phyloP scores from a whole-genome alignment of 257 asterid species.

The Fraxinus excelsior region DNA sequence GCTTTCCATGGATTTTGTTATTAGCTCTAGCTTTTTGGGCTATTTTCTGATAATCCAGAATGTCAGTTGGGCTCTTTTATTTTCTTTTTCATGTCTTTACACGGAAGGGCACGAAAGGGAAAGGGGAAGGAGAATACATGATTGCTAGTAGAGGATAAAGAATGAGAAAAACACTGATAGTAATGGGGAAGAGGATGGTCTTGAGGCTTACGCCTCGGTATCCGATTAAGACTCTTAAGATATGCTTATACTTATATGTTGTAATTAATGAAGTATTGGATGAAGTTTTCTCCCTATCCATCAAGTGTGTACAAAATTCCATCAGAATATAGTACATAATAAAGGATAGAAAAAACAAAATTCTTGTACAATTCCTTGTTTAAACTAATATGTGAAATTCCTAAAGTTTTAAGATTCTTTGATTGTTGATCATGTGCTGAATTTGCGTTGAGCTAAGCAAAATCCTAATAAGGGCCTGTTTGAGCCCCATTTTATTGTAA shows the following conservation, averaged over 20 bases:
- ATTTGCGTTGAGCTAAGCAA: background rate
- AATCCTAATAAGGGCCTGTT: background rate
- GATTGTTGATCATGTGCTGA: background rate
- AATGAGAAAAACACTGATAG: background rate
- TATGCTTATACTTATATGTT: background rate
- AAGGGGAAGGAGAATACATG: background rate
- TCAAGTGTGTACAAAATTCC: background rate
- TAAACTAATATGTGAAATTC: background rate
- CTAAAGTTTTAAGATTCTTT: too few species aligned
- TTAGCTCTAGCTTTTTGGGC: background rate
- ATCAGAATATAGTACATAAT: background rate
- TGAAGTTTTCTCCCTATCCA: background rate
- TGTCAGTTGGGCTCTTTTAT: background rate
- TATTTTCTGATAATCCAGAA: background rate
- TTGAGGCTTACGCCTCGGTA: background rate
- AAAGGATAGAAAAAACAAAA: background rate
- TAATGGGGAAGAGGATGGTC: background rate
- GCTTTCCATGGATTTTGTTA: background rate
- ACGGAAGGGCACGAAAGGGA: background rate
- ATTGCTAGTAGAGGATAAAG: background rate
- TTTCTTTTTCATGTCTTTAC: background rate
- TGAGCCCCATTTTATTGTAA: too few species aligned
- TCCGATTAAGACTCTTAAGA: too few species aligned
- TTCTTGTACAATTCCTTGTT: background rate
- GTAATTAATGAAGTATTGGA: background rate